A percentile compares a stretch with the other conserved stretches of the same genome.
These are phyloP conservation scores for Alternaria metachromatica DNA, from an alignment of 2,329 filamentous ascomycete genomes.

Conservation along the genomic window DNA sequence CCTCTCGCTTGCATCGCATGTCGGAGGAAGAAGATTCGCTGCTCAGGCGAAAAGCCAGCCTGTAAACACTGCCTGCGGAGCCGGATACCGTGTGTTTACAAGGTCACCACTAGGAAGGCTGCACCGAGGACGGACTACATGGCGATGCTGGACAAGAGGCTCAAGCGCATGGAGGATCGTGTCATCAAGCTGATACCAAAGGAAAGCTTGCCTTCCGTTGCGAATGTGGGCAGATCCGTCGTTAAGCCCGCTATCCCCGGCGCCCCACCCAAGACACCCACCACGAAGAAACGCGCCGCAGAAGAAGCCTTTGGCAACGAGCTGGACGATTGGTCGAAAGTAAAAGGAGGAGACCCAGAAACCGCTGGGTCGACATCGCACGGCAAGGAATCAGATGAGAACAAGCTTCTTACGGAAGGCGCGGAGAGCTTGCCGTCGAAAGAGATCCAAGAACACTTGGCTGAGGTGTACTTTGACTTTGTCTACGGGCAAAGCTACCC, in stretches of 20 bases:
- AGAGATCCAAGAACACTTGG: constrained; percentile 90
- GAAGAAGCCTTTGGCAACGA: constrained; percentile 88
- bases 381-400: constrained; percentile 69
- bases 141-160: constrained; percentile 95
- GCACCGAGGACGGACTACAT: constrained; percentile 97
- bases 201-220: constrained; percentile 73
- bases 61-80: constrained; percentile 96
- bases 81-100: constrained; percentile 95
- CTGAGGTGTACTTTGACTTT: constrained; percentile 94
- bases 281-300: constrained; percentile 77
- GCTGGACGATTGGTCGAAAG: constrained; percentile 79
- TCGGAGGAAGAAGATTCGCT: constrained; percentile 95
- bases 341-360: constrained; percentile 58
- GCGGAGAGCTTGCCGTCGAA: constrained; percentile 80
- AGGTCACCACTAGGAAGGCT: constrained; percentile 92
- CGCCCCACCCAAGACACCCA: constrained; percentile 62
- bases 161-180: constrained; percentile 97
- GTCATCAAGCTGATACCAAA: constrained; percentile 96
- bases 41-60: constrained; percentile 94
- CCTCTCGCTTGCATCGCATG: constrained; percentile 96
- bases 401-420: constrained; percentile 79
- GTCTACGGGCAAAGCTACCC: constrained; percentile 96
- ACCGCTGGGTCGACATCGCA: constrained; percentile 58
- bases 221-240: constrained; percentile 75
- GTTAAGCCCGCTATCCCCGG: constrained; percentile 78